These are phyloP conservation scores for Penicillium egyptiacum DNA, from an alignment of 495 filamentous ascomycete species.

Conservation along the genomic window DNA sequence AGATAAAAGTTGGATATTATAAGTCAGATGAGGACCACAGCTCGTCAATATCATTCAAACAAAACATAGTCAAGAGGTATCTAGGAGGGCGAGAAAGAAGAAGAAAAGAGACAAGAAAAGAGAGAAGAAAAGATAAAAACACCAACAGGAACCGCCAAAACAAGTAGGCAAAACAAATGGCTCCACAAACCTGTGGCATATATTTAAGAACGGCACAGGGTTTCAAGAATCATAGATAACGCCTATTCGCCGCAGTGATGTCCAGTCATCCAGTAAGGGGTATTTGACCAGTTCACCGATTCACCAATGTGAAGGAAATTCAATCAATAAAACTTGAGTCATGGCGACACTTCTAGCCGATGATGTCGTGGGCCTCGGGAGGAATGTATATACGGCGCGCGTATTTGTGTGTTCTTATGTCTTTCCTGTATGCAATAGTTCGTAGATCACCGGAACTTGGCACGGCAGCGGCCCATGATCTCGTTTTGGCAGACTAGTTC, in stretches of 20 bases:
- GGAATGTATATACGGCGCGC: conserved; percentile 5
- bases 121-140: conserved; percentile 12
- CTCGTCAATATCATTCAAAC: conserved; percentile 31
- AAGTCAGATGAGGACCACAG: conserved; percentile 10
- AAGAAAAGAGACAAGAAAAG: conserved; percentile 9
- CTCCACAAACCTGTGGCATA: conserved; percentile 10
- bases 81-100: conserved; percentile 22
- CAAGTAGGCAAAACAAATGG: conserved; percentile 13
- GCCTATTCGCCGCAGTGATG: conserved; percentile 29
- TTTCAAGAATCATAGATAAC: conserved; percentile 22
- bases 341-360: background rate
- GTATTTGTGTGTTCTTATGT: conserved; percentile 13
- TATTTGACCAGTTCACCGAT: background rate
- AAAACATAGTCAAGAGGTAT: conserved; percentile 28
- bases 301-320: background rate
- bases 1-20: background rate
- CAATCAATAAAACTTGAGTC: conserved; percentile 3
- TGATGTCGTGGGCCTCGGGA: background rate
- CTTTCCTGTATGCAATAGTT: conserved; percentile 2
- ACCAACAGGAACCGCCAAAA: conserved; percentile 13
- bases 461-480: conserved; percentile 95
- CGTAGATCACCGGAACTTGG: conserved; percentile 63
- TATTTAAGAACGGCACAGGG: conserved; percentile 15
- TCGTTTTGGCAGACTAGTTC: conserved; percentile 98
- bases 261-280: conserved; percentile 1